Evolutionary conservation across 345 rosid species (phyloP).

Genomic region (Lumnitzera littorea): DNA sequence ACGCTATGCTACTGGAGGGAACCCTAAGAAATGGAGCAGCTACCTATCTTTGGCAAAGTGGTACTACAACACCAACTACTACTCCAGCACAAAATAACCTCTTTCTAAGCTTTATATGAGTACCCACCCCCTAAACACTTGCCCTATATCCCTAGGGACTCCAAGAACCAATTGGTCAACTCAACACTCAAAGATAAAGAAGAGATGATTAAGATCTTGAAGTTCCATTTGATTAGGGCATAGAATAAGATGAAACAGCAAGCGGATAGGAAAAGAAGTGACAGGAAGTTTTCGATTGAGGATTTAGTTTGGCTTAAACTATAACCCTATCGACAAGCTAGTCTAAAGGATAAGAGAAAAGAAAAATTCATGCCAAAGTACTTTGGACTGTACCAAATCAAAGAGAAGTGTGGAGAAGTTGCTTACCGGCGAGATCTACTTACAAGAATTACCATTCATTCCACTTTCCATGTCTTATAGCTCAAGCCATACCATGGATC

Average conservation of each 20-base stretch:
- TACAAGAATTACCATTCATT: not conserved
- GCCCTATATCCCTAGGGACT: no score
- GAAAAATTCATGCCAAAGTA: not conserved
- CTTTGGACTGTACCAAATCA: not conserved
- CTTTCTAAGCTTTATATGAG: not conserved
- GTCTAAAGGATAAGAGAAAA: not conserved
- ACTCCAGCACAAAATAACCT: no score
- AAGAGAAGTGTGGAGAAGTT: not conserved
- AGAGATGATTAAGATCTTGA: no score
- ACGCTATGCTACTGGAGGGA: not conserved
- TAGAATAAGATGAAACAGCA: no score
- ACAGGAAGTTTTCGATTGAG: no score
- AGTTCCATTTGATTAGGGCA: no score
- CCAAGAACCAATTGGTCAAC: no score
- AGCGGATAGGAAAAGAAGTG: no score
- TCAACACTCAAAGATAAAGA: no score
- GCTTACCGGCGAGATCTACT: not conserved
- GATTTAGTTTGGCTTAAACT: no score
- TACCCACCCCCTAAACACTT: not conserved
- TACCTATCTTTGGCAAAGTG: conserved; percentile 1
- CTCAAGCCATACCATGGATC: no score
- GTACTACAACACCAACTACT: conserved; percentile 4
- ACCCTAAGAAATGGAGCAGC: not conserved
- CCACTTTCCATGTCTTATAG: conserved; percentile 6
- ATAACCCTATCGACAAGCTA: not conserved